Base-by-base conservation (phyloP, 1,139 yeast species). In the Taiozyma sp. region DNA sequence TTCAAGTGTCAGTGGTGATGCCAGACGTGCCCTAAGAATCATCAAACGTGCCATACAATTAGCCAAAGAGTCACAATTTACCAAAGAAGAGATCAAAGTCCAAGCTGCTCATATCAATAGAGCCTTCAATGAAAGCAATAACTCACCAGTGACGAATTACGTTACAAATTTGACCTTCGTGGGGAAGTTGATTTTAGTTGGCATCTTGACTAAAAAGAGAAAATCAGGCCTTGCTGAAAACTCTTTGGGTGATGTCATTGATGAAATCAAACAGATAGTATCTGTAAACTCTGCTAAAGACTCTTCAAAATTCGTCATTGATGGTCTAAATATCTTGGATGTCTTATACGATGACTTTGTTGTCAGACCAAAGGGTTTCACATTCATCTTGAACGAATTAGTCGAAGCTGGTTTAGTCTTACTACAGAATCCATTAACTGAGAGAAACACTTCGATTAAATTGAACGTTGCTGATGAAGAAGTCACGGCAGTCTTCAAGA, bases 1-100 rank as follows among this genome's bases (percentile, higher is more conserved):
- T 44, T 97, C 98, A 8, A 84, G 96, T 70, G 97, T 93, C 5
- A 87, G 95, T 67, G 99, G 99, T 52, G 99, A 93, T 72, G 99
- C 98, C 2, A 76, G 99, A 61, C 75, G 98, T 57, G 98, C 97
- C 0, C 72, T 95, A 51, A 88, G 88, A 53, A 88, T 93, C 16
- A 88, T 97, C 64, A 78, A 95, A 44, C 73, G 98, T 54, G 97
- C 98, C 0, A 88, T 92, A 8, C 97, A 91, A 65, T 74, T 92
- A 41, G 97, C 97, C 0, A 53, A 52, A 13, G 59, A 52, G 5
- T 52, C 32, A 10, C 44, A 47, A 22, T 70, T 68, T 5, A 72
- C 71, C 16, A 77, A 32, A n/a, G 50, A 46, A 28, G 45, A 74
- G 30, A 65, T 71, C 1, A 82, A 78, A 4, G 93, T 91, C 8